Evolutionary conservation across 495 filamentous ascomycete genomes (phyloP), one percentile per base, ranked within the genome.

Genomic region (Penicillium coffeae): DNA sequence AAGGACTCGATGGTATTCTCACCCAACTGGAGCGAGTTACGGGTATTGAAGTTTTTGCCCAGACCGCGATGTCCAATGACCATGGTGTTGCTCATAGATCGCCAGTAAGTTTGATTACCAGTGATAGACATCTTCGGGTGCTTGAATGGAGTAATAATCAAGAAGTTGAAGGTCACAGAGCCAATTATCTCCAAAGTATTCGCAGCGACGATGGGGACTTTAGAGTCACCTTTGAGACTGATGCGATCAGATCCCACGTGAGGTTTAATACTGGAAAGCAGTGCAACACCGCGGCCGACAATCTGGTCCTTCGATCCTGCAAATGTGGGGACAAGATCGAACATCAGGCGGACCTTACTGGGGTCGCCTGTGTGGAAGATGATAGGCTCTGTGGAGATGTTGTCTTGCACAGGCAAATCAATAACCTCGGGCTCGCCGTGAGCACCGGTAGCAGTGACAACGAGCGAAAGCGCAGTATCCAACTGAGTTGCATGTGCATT

Each of bases 291-390:
- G 13, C 93, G 86, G n/a, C 91, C 93, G 32, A 97, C 80, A 52
- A 94, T 86, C 52, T 87, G 76, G 43, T 95, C 89, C 42, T 88
- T 82, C 14, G 84, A 84, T n/a, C 91, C 94, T 32, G 90, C 83
- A 70, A 97, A 96, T 1, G 94, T 97, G n/a, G 92, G 93, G 8
- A 97, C 84, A 46, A 98, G 89, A 59, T 98, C 93, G 56, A 98
- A 98, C 32, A 93, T 73, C 16, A 98, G 72, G 66, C 90, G 89
- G 34, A 96, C 91, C 57, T 89, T 90, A 45, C 77, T 75, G 2
- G 80, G 75, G 60, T 97, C 90, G 13, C 64, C 74, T 0, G 92
- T 83, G 44, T 83, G 86, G 68, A 98, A 97, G 0, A 86, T 78
- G 22, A 97, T 89, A 0, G 93, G 93, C 52, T 95, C 91, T 0